Evolutionary conservation across 163 green algal species (phyloP).

Genomic region (Scenedesmus sp.): DNA sequence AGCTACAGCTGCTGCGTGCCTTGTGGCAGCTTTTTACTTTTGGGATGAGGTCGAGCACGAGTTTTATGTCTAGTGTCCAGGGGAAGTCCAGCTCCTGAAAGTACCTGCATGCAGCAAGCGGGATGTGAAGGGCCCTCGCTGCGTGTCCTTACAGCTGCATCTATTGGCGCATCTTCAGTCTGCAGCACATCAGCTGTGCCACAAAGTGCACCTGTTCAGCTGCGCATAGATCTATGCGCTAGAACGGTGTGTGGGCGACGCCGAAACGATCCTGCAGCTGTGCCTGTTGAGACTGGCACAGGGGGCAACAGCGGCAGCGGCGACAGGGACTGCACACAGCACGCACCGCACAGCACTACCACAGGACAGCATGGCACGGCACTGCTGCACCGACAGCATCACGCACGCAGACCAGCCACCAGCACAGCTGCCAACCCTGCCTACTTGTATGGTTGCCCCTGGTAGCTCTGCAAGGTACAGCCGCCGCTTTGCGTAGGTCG

Average conservation of each 20-base stretch:
- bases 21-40: slow-evolving; percentile 3
- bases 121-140: not conserved
- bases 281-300: too few species aligned
- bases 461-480: slow-evolving; percentile 67
- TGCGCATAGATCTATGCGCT: not conserved
- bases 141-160: not conserved
- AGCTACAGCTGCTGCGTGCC: not conserved
- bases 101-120: slow-evolving; percentile 47
- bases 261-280: too few species aligned
- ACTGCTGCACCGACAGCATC: not conserved
- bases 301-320: too few species aligned
- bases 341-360: not conserved
- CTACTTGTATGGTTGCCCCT: slow-evolving; percentile 57
- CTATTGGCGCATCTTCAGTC: too few species aligned
- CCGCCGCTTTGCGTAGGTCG: not conserved
- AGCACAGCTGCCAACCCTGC: not conserved
- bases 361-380: too few species aligned
- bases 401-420: not conserved
- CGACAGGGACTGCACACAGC: not conserved
- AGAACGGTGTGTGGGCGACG: too few species aligned
- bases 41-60: slow-evolving; percentile 58
- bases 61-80: slow-evolving; percentile 50
- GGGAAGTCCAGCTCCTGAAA: slow-evolving; percentile 76
- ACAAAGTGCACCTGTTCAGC: too few species aligned
- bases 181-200: too few species aligned